Percentiles rank a stretch among this genome's conserved stretches.
phyloP scores from a whole-genome alignment of 176 grass and related monocot genomes.

The Metroxylon sagu region DNA sequence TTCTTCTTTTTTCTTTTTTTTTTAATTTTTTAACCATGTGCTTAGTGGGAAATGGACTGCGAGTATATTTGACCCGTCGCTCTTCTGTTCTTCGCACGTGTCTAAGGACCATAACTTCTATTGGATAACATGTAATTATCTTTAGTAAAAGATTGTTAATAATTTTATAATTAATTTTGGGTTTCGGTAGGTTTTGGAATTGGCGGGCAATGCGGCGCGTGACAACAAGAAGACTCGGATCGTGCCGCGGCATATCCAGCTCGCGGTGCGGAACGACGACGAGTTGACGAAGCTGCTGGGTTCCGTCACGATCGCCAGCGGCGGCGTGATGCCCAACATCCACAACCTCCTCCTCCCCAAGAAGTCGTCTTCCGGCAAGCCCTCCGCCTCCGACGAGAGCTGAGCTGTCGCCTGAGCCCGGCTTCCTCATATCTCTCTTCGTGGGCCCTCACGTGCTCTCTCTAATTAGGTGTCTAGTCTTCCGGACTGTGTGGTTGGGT shows the following conservation, averaged over 20 bases:
- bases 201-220: conserved; percentile 87
- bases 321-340: conserved; percentile 99
- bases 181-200: conserved; percentile 52
- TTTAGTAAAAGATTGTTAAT: too few relatives aligned
- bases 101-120: too few relatives aligned
- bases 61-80: too few relatives aligned
- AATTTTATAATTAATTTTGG: background rate
- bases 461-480: conserved; percentile 11
- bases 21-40: too few relatives aligned
- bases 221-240: conserved; percentile 99
- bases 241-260: conserved; percentile 94
- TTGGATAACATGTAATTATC: too few relatives aligned
- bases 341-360: conserved; percentile 97
- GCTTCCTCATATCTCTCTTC: conserved; percentile 9
- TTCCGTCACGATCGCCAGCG: conserved; percentile 87
- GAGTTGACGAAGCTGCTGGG: conserved; percentile 88
- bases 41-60: too few relatives aligned
- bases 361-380: conserved; percentile 62
- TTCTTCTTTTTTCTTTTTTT: too few relatives aligned
- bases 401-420: too few relatives aligned
- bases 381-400: conserved; percentile 19
- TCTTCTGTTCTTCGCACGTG: too few relatives aligned
- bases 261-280: conserved; percentile 93
- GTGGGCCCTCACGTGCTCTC: conserved; percentile 28
- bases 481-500: too few relatives aligned